Evolutionary conservation across 371 early-diverging fungal genomes (phyloP).

Genomic region (Saksenaea oblongispora): DNA sequence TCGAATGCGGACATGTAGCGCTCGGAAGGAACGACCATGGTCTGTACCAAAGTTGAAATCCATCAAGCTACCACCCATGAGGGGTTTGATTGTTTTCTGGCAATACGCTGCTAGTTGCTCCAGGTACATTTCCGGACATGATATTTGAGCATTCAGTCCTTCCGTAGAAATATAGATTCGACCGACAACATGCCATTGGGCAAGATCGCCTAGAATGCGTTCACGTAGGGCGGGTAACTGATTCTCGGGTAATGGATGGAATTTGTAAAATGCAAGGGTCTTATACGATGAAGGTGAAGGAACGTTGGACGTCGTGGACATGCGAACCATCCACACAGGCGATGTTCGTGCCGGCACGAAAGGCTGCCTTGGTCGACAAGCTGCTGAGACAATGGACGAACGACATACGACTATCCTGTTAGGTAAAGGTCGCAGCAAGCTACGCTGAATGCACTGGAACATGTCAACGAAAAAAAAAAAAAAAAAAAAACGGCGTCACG

Average conservation of each 20-base stretch:
- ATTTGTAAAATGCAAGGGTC: slow-evolving; percentile 77
- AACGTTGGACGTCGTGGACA: slow-evolving; percentile 6
- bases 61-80: slow-evolving; percentile 43
- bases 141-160: slow-evolving; percentile 86
- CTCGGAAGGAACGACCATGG: slow-evolving; percentile 65
- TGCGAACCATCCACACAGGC: neutral
- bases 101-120: slow-evolving; percentile 43
- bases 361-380: neutral
- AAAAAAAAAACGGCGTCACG: neutral
- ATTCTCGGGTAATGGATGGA: slow-evolving; percentile 44
- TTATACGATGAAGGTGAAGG: slow-evolving; percentile 48
- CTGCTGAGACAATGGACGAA: neutral
- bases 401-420: neutral
- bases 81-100: slow-evolving; percentile 22
- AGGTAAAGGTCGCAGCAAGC: neutral
- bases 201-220: slow-evolving; percentile 49
- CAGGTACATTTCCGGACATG: slow-evolving; percentile 60
- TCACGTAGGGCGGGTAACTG: slow-evolving; percentile 50
- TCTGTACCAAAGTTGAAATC: slow-evolving; percentile 74
- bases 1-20: slow-evolving; percentile 72
- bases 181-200: slow-evolving; percentile 62
- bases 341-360: neutral
- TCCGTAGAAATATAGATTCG: slow-evolving; percentile 78
- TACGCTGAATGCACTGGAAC: neutral
- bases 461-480: neutral